Conservation (phyloP, 345 rosid species). For the Hibiscus trionum region DNA sequence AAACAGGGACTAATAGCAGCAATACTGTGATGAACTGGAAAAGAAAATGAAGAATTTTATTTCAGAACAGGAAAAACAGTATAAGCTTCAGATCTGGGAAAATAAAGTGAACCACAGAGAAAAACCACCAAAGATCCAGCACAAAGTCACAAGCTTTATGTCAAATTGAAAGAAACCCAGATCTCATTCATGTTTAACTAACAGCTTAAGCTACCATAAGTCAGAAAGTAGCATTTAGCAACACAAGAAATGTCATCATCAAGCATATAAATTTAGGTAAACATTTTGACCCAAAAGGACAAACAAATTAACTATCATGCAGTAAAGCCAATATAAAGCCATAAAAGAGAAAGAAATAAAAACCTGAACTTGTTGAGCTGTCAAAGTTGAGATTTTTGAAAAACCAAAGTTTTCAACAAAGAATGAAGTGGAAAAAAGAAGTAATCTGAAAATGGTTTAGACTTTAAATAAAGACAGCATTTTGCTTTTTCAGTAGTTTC, state of each 20-base stretch:
- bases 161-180: conserved; percentile 22
- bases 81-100: conserved; percentile 33
- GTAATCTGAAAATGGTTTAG: conserved; percentile 6
- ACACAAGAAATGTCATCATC: conserved; percentile 6
- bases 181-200: conserved; percentile 20
- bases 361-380: conserved; percentile 22
- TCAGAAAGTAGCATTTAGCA: background rate
- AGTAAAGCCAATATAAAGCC: conserved; percentile 9
- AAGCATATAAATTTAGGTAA: conserved; percentile 7
- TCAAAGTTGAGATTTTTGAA: background rate
- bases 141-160: conserved; percentile 9
- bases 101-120: conserved; percentile 7
- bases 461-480: conserved; percentile 13
- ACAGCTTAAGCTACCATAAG: background rate
- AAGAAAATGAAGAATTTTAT: background rate
- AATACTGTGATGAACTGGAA: conserved; percentile 1
- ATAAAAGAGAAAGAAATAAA: background rate
- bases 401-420: too few species aligned
- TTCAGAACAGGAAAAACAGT: conserved; percentile 2
- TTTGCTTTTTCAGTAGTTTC: conserved; percentile 7
- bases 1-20: conserved; percentile 3
- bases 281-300: conserved; percentile 1
- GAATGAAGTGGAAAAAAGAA: conserved; percentile 13
- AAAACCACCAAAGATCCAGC: conserved; percentile 26
- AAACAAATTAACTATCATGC: conserved; percentile 11